Conservation (phyloP, 139 green algal genomes). For the Klebsormidium nitens region DNA sequence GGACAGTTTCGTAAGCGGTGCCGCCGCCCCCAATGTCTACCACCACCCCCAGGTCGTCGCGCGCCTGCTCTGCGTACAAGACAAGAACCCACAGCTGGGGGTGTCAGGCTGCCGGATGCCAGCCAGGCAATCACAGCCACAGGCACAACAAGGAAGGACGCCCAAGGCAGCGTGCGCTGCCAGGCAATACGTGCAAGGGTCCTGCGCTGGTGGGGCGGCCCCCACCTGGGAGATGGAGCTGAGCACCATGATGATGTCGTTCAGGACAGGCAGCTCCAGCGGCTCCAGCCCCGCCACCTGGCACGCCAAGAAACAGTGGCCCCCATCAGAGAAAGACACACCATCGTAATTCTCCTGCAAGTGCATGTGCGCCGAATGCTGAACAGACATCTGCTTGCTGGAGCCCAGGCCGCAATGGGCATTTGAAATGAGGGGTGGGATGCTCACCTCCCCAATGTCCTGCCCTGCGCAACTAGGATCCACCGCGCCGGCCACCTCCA, state of each 20-base stretch:
- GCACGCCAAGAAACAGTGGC: no score
- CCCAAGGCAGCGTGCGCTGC: no score
- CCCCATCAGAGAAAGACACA: no score
- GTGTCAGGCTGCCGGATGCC: neutral
- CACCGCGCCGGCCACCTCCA: constrained; percentile 15
- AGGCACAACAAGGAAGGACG: neutral
- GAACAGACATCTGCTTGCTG: no score
- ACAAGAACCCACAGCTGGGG: no score
- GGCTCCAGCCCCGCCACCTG: constrained; percentile 26
- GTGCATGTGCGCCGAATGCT: no score
- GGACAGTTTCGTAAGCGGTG: constrained; percentile 11
- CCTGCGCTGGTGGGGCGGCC: neutral
- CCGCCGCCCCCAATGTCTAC: constrained; percentile 1
- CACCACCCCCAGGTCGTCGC: constrained; percentile 1
- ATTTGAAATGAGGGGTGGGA: no score
- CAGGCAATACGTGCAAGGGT: neutral
- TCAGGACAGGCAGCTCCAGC: constrained; percentile 25
- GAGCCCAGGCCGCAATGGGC: no score
- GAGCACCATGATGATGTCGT: constrained; percentile 33
- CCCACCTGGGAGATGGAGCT: constrained; percentile 18
- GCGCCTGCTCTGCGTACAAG: no score
- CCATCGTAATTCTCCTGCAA: no score
- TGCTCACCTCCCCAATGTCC: constrained; percentile 15
- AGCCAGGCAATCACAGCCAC: neutral
- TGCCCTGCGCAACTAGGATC: constrained; percentile 3